Evolutionary conservation across 768 basidiomycete species (phyloP).

Genomic region (Amanita molliuscula): DNA sequence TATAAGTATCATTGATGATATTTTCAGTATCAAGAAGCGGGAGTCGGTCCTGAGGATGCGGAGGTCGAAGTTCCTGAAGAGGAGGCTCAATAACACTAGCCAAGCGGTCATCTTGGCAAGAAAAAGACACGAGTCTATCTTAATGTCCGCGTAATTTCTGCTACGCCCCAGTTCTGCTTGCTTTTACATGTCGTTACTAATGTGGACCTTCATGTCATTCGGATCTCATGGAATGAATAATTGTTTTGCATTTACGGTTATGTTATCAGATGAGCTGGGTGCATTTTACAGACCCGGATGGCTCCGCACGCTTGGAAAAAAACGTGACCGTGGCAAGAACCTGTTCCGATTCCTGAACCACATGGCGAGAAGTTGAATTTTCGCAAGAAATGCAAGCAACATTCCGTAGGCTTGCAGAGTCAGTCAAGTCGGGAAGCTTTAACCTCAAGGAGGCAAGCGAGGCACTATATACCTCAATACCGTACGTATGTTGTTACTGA

Average conservation of each 20-base stretch:
- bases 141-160: slow-evolving; percentile 1
- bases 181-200: slow-evolving; percentile 4
- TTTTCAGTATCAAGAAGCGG: slow-evolving; percentile 25
- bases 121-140: not conserved
- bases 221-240: not conserved
- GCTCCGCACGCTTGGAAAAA: too few relatives aligned
- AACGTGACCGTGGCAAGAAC: too few relatives aligned
- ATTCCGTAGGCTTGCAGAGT: slow-evolving; percentile 40
- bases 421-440: slow-evolving; percentile 44
- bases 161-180: not conserved
- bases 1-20: not conserved
- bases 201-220: not conserved
- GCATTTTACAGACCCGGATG: too few relatives aligned
- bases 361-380: not conserved
- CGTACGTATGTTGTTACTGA: slow-evolving; percentile 35
- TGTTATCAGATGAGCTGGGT: too few relatives aligned
- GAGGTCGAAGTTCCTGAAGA: slow-evolving; percentile 11
- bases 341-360: not conserved
- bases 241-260: not conserved
- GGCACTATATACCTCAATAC: slow-evolving; percentile 71
- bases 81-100: slow-evolving; percentile 12
- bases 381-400: slow-evolving; percentile 27
- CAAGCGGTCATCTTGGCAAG: not conserved
- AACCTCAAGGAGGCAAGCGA: slow-evolving; percentile 54
- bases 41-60: slow-evolving; percentile 14